Conservation (phyloP, 1,284 basidiomycete species). For the Papiliotrema nemorosa region DNA sequence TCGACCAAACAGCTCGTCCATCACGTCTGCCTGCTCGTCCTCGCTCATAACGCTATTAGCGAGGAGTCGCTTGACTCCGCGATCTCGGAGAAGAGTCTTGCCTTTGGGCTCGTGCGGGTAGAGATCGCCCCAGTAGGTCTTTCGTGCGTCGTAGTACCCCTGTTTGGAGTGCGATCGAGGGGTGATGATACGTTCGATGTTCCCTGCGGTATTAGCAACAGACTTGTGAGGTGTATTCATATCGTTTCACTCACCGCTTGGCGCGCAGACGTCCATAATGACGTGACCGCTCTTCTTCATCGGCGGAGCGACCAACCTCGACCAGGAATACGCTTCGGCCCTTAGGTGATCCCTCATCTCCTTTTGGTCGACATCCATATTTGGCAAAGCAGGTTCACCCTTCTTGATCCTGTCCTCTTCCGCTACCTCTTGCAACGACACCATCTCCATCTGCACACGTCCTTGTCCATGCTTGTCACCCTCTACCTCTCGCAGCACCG, state of each 20-base stretch:
- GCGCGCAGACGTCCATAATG: conserved; percentile 82
- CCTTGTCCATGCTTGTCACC: conserved; percentile 25
- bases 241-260: conserved; percentile 58
- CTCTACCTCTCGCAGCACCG: conserved; percentile 32
- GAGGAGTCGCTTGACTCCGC: conserved; percentile 22
- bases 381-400: not conserved
- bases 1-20: not conserved
- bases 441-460: conserved; percentile 20
- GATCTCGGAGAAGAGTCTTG: conserved; percentile 59
- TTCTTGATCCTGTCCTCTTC: not conserved
- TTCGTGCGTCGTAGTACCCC: conserved; percentile 90
- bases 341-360: conserved; percentile 25
- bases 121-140: conserved; percentile 87
- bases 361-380: conserved; percentile 8
- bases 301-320: conserved; percentile 83
- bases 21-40: not conserved
- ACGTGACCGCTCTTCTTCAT: conserved; percentile 90
- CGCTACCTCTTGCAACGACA: conserved; percentile 6
- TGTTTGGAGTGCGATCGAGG: conserved; percentile 92
- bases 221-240: too few species aligned
- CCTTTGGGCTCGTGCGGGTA: conserved; percentile 85
- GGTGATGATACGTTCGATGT: conserved; percentile 85
- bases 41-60: not conserved
- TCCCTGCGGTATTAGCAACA: conserved; percentile 55
- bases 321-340: conserved; percentile 70